Base-by-base conservation (phyloP, 2,329 filamentous ascomycete genomes). In the Colletotrichum sp. region DNA sequence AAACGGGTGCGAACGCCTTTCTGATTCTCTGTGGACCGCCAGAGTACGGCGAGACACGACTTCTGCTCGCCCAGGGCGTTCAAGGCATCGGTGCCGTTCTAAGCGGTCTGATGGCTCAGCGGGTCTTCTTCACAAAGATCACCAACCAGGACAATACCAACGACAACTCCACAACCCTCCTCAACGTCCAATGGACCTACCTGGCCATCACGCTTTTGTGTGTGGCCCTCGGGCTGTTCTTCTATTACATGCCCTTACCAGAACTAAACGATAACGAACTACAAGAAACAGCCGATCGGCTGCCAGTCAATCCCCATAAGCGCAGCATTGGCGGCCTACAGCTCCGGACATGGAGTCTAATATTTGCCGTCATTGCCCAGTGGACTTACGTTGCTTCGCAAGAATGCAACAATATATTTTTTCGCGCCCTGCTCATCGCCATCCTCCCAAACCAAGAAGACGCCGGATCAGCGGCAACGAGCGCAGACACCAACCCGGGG, bases 161-260 rank as follows among this genome's bases (percentile, higher is more conserved):
- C 8, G 77, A 65, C 16, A 79, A 77, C 55, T 79, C 86, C 3
- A 82, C 86, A 34, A 89, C 89, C 2, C 87, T 97, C 5, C 89
- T 94, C 75, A 91, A 93, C 74, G 93, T 96, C 3, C 95, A 97
- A 82, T 97, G 93, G 93, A 94, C 94, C 0, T 97, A 97, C 78
- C 88, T 97, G n/a, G 93, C 92, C 69, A 93, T 96, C 74, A 94
- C 94, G 0, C 86, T 93, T 29, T 92, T 95, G 70, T 94, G 93
- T 72, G 93, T 93, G 66, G 85, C 90, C 5, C 87, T 97, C 4
- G 93, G 91, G 0, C 84, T 93, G 5, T 90, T 93, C 79, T 92
- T 93, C 80, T 93, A 90, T 79, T 93, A 93, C 78, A 90, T 92
- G 86, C 91, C 91, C 1, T 83, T 93, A 4, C 91, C 91, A 1